A percentile compares a stretch with the other conserved stretches of the same genome.
Evolutionary conservation across 352 stramenopile genomes (phyloP).

Genomic region (Phytophthora hibernalis): DNA sequence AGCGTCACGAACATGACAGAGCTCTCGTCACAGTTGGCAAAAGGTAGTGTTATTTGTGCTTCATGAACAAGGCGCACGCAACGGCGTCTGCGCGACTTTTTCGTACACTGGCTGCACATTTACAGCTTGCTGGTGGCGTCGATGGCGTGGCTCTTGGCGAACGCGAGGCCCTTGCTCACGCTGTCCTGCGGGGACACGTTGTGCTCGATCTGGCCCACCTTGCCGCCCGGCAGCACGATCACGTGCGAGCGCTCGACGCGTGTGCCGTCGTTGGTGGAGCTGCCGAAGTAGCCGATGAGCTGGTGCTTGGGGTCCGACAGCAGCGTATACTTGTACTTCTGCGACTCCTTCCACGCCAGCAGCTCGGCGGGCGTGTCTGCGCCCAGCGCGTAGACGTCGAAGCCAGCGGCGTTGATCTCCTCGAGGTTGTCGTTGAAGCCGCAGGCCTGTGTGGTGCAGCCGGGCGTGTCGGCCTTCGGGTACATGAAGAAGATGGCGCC

Average conservation of each 20-base stretch:
- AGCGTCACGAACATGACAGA: slow-evolving; percentile 15
- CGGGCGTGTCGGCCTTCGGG: slow-evolving; percentile 85
- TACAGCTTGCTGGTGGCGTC: slow-evolving; percentile 46
- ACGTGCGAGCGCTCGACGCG: slow-evolving; percentile 86
- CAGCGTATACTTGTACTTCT: slow-evolving; percentile 83
- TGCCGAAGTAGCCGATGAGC: slow-evolving; percentile 84
- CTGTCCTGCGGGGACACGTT: slow-evolving; percentile 84
- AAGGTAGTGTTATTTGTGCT: slow-evolving; percentile 25
- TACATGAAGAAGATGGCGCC: slow-evolving; percentile 92
- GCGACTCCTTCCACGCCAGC: slow-evolving; percentile 79
- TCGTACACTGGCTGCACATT: slow-evolving; percentile 24
- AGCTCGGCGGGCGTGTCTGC: slow-evolving; percentile 73
- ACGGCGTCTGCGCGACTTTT: slow-evolving; percentile 12
- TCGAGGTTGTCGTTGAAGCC: slow-evolving; percentile 88
- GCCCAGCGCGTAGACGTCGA: slow-evolving; percentile 85
- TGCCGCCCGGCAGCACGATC: slow-evolving; percentile 80
- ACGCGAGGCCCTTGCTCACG: slow-evolving; percentile 80
- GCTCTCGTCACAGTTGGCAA: slow-evolving; percentile 31
- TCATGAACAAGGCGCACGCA: slow-evolving; percentile 27
- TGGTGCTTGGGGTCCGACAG: slow-evolving; percentile 83
- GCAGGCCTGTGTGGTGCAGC: slow-evolving; percentile 85
- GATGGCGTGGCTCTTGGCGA: slow-evolving; percentile 49
- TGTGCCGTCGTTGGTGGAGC: slow-evolving; percentile 64
- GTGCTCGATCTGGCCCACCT: slow-evolving; percentile 73
- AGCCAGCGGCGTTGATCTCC: slow-evolving; percentile 75